Conservation (phyloP, 2,329 filamentous ascomycete genomes). For the Ophiostoma tasmaniense region DNA sequence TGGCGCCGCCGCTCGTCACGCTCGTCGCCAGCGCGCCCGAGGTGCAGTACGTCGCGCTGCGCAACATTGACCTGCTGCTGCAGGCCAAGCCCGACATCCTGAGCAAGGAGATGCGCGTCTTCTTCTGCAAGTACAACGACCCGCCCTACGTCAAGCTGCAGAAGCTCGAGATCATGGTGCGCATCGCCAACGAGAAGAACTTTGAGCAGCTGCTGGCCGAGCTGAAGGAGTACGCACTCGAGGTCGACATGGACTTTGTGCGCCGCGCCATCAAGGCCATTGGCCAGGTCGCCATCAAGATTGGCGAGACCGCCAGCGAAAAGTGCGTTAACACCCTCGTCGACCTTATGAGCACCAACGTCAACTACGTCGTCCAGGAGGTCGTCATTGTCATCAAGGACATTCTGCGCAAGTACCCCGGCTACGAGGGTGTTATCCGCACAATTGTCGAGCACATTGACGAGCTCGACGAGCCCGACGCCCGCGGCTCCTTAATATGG, state of each 20-base stretch:
- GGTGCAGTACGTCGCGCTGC: slow-evolving; percentile 92
- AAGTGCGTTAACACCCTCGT: slow-evolving; percentile 91
- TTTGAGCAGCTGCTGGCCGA: slow-evolving; percentile 91
- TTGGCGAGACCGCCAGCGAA: slow-evolving; percentile 76
- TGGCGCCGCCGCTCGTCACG: slow-evolving; percentile 93
- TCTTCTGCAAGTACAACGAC: slow-evolving; percentile 99
- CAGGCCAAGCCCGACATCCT: slow-evolving; percentile 95
- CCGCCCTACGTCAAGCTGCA: slow-evolving; percentile 95
- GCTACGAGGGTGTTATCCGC: slow-evolving; percentile 95
- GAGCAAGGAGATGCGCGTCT: slow-evolving; percentile 93
- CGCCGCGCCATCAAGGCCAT: slow-evolving; percentile 91
- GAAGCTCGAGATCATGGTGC: slow-evolving; percentile 98
- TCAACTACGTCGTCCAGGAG: slow-evolving; percentile 98
- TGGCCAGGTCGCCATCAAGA: slow-evolving; percentile 97
- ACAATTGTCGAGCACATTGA: slow-evolving; percentile 95
- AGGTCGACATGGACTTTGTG: slow-evolving; percentile 99
- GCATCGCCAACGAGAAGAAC: slow-evolving; percentile 95
- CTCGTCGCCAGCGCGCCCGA: slow-evolving; percentile 91
- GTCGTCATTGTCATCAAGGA: slow-evolving; percentile 99
- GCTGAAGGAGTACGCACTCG: slow-evolving; percentile 91
- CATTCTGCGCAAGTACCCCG: slow-evolving; percentile 93
- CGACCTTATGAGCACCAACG: slow-evolving; percentile 92
- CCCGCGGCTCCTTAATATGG: slow-evolving; percentile 88
- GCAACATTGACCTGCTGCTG: slow-evolving; percentile 91
- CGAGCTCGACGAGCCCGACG: slow-evolving; percentile 88